These are phyloP conservation scores for Eutrema salsugineum DNA, from an alignment of 441 rosid species.

Conservation along the genomic window DNA sequence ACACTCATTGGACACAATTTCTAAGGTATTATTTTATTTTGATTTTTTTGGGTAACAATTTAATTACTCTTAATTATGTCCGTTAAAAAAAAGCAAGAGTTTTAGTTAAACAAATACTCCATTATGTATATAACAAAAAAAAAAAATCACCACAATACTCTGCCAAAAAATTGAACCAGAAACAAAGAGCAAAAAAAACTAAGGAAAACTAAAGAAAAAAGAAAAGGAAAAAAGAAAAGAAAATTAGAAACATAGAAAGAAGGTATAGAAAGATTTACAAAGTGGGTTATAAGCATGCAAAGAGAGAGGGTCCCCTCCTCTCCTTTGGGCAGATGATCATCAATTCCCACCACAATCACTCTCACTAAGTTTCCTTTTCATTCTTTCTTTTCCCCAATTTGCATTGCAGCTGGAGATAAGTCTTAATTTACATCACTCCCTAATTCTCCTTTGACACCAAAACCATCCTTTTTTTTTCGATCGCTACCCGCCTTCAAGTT, in stretches of 20 bases:
- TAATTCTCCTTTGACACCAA: conserved; percentile 23
- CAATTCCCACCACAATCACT: conserved; percentile 30
- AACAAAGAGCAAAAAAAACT: conserved; percentile 26
- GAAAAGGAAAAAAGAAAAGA: neutral
- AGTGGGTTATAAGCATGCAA: conserved; percentile 38
- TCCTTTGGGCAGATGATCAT: conserved; percentile 28
- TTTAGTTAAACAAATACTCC: conserved; percentile 3
- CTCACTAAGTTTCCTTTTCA: conserved; percentile 30
- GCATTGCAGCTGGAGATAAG: conserved; percentile 32
- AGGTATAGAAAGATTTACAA: conserved; percentile 32
- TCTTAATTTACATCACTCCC: conserved; percentile 21
- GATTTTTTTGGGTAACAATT: neutral
- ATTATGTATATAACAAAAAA: conserved; percentile 13
- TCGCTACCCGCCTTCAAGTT: conserved; percentile 3
- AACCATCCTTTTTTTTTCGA: conserved; percentile 22
- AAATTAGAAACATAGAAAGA: neutral
- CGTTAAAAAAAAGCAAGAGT: neutral
- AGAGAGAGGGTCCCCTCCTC: conserved; percentile 31
- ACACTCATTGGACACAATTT: conserved; percentile 23
- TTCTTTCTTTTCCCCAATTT: conserved; percentile 27
- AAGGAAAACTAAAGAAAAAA: neutral
- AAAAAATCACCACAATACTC: conserved; percentile 22
- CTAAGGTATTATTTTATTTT: neutral
- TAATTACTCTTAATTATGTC: neutral
- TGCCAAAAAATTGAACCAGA: conserved; percentile 24